Percentiles rank a stretch among this genome's conserved stretches.
phyloP scores from a whole-genome alignment of 768 basidiomycete species.

The Suillus ampliporus region DNA sequence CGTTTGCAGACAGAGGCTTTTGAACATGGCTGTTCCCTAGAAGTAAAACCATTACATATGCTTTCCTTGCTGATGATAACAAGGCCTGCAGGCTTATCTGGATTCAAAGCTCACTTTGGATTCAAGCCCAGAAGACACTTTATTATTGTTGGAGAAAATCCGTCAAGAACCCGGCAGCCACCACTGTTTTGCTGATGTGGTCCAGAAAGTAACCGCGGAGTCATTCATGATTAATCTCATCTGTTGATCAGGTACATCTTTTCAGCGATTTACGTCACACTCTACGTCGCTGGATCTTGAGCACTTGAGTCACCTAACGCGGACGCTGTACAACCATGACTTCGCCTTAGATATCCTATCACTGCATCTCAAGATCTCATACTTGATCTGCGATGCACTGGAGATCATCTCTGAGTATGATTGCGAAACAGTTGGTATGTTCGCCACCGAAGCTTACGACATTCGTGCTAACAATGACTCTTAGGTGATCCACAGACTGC shows the following conservation, averaged over 20 bases:
- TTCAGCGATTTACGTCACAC: constrained; percentile 63
- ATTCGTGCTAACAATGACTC: constrained; percentile 2
- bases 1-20: constrained; percentile 63
- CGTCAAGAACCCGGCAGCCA: constrained; percentile 65
- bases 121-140: constrained; percentile 42
- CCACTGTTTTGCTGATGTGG: constrained; percentile 57
- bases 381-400: constrained; percentile 67
- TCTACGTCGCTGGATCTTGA: constrained; percentile 66
- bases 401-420: constrained; percentile 73
- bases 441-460: background rate
- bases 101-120: constrained; percentile 65
- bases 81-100: constrained; percentile 45
- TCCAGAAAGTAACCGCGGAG: constrained; percentile 53
- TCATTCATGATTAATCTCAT: background rate
- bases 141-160: constrained; percentile 43
- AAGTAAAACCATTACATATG: constrained; percentile 43
- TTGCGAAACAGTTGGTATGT: constrained; percentile 73
- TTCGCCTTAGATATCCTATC: constrained; percentile 70
- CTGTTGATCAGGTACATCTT: constrained; percentile 11
- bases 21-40: constrained; percentile 62
- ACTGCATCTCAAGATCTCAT: constrained; percentile 66
- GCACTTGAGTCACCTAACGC: constrained; percentile 71
- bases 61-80: constrained; percentile 14
- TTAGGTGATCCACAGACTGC: constrained; percentile 86
- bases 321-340: constrained; percentile 63